Conservation (phyloP, 179 eudicot genomes). For the Gypsophila paniculata region DNA sequence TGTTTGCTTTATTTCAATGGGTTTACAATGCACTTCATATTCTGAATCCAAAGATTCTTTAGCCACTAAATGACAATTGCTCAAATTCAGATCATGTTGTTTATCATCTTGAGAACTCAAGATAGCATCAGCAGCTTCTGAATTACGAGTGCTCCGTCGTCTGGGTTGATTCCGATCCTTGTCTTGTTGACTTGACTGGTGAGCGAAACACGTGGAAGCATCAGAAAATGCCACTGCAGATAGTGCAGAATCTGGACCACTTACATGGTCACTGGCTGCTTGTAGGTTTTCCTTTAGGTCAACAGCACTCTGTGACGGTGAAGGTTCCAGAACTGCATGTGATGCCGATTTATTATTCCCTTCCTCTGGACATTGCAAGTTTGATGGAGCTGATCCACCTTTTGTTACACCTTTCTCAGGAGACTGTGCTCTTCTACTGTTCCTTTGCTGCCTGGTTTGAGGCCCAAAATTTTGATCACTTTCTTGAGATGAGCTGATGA, state of each 20-base stretch:
- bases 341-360: neutral
- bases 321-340: neutral
- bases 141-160: neutral
- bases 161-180: constrained; percentile 5
- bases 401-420: neutral
- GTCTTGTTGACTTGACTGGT: neutral
- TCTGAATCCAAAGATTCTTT: neutral
- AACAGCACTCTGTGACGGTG: neutral
- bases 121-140: constrained; percentile 1
- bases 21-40: constrained; percentile 9
- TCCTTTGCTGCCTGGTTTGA: constrained; percentile 1
- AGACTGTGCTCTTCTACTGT: constrained; percentile 2
- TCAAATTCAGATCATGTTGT: neutral
- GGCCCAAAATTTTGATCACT: neutral
- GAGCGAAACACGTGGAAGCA: neutral
- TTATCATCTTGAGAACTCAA: constrained; percentile 5
- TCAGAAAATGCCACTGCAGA: neutral
- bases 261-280: neutral
- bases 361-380: neutral
- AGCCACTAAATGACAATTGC: constrained; percentile 7
- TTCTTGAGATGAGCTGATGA: neutral
- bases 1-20: constrained; percentile 5
- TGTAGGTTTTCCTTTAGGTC: neutral
- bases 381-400: constrained; percentile 9
- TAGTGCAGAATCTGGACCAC: constrained; percentile 4